Percentiles rank a stretch among this genome's conserved stretches.
phyloP scores from a whole-genome alignment of 441 rosid species.

The Eruca vesicaria region DNA sequence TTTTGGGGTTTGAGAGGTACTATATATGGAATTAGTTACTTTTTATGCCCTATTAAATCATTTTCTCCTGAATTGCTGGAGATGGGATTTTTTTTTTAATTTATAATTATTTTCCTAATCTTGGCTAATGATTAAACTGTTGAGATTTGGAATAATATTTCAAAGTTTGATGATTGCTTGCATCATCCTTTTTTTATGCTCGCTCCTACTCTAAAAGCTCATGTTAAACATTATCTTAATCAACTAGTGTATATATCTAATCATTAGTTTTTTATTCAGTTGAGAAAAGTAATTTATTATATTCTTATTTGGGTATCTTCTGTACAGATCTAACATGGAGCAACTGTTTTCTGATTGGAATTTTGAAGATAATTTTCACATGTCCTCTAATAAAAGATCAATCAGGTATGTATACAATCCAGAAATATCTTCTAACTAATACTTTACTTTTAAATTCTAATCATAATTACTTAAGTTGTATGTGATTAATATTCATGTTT shows the following conservation, averaged over 20 bases:
- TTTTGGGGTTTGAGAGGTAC: constrained; percentile 5
- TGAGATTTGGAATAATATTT: constrained; percentile 22
- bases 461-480: neutral
- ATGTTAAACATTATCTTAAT: constrained; percentile 17
- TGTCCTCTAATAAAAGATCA: constrained; percentile 44
- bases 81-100: constrained; percentile 8
- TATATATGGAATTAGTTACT: constrained; percentile 19
- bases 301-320: neutral
- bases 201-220: neutral
- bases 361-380: constrained; percentile 51
- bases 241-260: neutral
- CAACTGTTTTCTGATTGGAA: constrained; percentile 60
- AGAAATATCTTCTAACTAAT: neutral
- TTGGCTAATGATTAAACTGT: constrained; percentile 20
- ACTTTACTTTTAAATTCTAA: neutral
- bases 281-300: neutral
- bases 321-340: constrained; percentile 50
- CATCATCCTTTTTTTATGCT: constrained; percentile 27
- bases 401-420: constrained; percentile 35
- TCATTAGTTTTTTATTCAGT: constrained; percentile 6
- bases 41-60: neutral
- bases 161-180: constrained; percentile 19
- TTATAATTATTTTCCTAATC: neutral
- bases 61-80: constrained; percentile 24
- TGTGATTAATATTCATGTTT: neutral